Conservation (phyloP, 306 rosid species). For the Heteromeles arbutifolia region DNA sequence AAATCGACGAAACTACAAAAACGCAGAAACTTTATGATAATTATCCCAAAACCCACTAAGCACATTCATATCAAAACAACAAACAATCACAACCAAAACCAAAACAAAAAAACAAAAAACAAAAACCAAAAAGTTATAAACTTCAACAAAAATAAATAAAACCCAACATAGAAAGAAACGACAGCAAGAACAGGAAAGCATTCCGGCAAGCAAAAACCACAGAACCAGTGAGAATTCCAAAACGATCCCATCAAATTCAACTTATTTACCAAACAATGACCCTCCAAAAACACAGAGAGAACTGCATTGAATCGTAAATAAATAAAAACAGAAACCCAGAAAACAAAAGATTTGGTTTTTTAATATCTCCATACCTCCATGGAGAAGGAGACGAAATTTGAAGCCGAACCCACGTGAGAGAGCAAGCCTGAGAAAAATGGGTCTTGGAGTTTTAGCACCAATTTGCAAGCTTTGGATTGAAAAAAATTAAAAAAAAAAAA, state of each 20-base stretch:
- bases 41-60: conserved; percentile 31
- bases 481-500: conserved; percentile 6
- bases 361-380: conserved; percentile 31
- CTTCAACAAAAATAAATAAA: background rate
- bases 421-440: conserved; percentile 48
- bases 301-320: conserved; percentile 40
- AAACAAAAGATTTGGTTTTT: background rate
- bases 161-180: background rate
- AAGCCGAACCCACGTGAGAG: conserved; percentile 37
- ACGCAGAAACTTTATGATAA: conserved; percentile 22
- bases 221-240: conserved; percentile 30
- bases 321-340: conserved; percentile 16
- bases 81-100: conserved; percentile 19
- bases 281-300: conserved; percentile 17
- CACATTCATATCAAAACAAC: conserved; percentile 31
- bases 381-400: conserved; percentile 19
- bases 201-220: conserved; percentile 21
- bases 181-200: conserved; percentile 9
- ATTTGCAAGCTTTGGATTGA: conserved; percentile 40
- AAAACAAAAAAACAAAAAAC: background rate
- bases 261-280: conserved; percentile 21
- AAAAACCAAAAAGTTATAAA: background rate
- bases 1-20: conserved; percentile 12
- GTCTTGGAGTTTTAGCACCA: conserved; percentile 44
- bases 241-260: conserved; percentile 54